Percentiles rank a stretch among this genome's conserved stretches.
phyloP scores from a whole-genome alignment of 2,329 filamentous ascomycete species.

The Beauveria pseudobassiana region DNA sequence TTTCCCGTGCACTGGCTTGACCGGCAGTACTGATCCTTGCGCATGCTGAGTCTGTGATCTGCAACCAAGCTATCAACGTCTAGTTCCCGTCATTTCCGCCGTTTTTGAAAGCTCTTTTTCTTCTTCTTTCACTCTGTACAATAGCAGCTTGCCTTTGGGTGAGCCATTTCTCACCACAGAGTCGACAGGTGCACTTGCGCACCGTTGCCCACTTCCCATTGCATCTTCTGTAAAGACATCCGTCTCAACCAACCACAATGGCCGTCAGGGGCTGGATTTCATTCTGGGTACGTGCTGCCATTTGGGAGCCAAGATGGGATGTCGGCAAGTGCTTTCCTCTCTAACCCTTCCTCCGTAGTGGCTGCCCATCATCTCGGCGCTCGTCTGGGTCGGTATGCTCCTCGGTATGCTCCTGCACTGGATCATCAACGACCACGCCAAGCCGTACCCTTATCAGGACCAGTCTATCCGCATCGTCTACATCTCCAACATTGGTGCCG shows the following conservation, averaged over 20 bases:
- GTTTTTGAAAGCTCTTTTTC: background rate
- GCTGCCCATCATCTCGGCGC: slow-evolving; percentile 60
- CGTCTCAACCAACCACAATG: slow-evolving; percentile 18
- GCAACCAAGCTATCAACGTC: background rate
- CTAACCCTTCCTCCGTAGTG: slow-evolving; percentile 31
- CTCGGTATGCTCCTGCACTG: slow-evolving; percentile 65
- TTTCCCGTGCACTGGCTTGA: too few species aligned
- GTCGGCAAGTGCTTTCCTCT: background rate
- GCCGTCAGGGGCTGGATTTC: slow-evolving; percentile 25
- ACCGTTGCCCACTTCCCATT: background rate
- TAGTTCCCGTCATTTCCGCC: background rate
- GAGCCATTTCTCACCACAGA: background rate
- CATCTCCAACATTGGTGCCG: slow-evolving; percentile 60
- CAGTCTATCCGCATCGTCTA: slow-evolving; percentile 55
- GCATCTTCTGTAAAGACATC: too few species aligned
- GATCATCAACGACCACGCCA: slow-evolving; percentile 47
- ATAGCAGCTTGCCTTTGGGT: background rate
- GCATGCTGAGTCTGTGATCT: background rate
- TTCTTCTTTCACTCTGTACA: background rate
- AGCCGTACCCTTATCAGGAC: slow-evolving; percentile 55
- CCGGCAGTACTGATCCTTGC: too few species aligned
- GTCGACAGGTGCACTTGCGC: background rate
- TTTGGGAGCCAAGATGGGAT: background rate
- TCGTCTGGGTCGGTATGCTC: slow-evolving; percentile 60
- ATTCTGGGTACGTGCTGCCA: slow-evolving; percentile 29